A percentile compares a stretch with the other conserved stretches of the same genome.
Evolutionary conservation across 2,329 filamentous ascomycete species (phyloP).

Genomic region (Cryphonectria japonica): DNA sequence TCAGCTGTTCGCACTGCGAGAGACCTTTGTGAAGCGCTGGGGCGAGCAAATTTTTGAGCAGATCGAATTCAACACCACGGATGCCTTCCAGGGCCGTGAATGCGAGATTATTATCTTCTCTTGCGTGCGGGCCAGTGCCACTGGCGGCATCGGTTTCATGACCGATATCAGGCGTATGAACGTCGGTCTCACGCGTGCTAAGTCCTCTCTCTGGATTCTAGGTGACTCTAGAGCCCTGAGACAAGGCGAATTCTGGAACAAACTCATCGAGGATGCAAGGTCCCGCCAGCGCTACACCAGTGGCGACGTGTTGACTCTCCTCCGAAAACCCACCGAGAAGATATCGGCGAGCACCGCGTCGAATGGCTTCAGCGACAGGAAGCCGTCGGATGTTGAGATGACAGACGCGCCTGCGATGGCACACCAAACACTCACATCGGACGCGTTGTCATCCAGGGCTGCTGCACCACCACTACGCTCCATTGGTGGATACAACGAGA

Average conservation of each 20-base stretch:
- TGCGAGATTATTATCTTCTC: slow-evolving; percentile 99
- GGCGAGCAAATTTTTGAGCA: slow-evolving; percentile 74
- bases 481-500: slow-evolving; percentile 35
- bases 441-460: background rate
- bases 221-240: slow-evolving; percentile 86
- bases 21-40: slow-evolving; percentile 72
- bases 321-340: slow-evolving; percentile 48
- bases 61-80: slow-evolving; percentile 98
- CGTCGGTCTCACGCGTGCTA: slow-evolving; percentile 93
- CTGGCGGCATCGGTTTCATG: slow-evolving; percentile 97
- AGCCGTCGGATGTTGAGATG: slow-evolving; percentile 35
- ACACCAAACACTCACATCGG: background rate
- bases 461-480: slow-evolving; percentile 9
- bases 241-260: slow-evolving; percentile 89
- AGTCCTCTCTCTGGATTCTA: slow-evolving; percentile 94
- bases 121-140: slow-evolving; percentile 90
- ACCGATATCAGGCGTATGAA: slow-evolving; percentile 99
- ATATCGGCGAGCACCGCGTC: slow-evolving; percentile 35
- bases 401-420: slow-evolving; percentile 29
- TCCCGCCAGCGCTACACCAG: slow-evolving; percentile 75
- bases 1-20: slow-evolving; percentile 79
- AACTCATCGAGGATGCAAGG: slow-evolving; percentile 81
- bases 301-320: slow-evolving; percentile 58
- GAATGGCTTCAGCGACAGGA: slow-evolving; percentile 14
- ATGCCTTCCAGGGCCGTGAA: slow-evolving; percentile 96